Evolutionary conservation across 129 eudicot species (phyloP), one percentile per base, ranked within the genome.

Genomic region (Rutidosis leptorrhynchoides): DNA sequence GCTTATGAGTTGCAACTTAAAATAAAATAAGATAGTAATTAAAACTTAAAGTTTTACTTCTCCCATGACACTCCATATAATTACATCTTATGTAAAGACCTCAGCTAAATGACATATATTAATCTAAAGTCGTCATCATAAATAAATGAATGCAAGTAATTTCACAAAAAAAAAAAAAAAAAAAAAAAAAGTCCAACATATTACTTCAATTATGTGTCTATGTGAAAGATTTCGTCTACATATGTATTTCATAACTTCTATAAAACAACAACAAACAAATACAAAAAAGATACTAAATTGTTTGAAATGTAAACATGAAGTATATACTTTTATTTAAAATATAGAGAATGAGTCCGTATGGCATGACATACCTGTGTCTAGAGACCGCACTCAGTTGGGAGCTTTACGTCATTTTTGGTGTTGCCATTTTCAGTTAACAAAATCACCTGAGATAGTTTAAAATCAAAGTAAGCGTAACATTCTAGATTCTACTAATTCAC

Each of bases 371-470:
- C 95, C 88, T 87, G 88, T 17, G 72, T 51, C 37, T 82, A 82
- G 48, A 87, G 81, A 69, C 67, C 25, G 1, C 84, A 88, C 66
- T 84, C 90, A 63, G 87, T 87, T 69, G 87, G 95, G 80, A 87
- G 95, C 95, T 74, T 83, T 64, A 87, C 72, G 62, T 83, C 93
- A 75, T 86, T 88, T 83, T 86, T 83, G 28, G 88, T 83, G 80
- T 74, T 72, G 56, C 89, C 95, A 77, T 65, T 87, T 9, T 87
- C 95, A 65, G 95, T 87, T 80, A 84, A 69, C 81, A 80, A 68
- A 69, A 88, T 84, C 85, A 87, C 90, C 88, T 84, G 58, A 24
- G 65, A 64, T 5, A 57, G 7, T 66, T 55, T 61, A 9, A 7
- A 10, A 19, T 59, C 40, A 52, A 15, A 24, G 22, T 62, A 37